These are phyloP conservation scores for Spiromastix sp. DNA, from an alignment of 2,329 filamentous ascomycete species.

Conservation along the genomic window DNA sequence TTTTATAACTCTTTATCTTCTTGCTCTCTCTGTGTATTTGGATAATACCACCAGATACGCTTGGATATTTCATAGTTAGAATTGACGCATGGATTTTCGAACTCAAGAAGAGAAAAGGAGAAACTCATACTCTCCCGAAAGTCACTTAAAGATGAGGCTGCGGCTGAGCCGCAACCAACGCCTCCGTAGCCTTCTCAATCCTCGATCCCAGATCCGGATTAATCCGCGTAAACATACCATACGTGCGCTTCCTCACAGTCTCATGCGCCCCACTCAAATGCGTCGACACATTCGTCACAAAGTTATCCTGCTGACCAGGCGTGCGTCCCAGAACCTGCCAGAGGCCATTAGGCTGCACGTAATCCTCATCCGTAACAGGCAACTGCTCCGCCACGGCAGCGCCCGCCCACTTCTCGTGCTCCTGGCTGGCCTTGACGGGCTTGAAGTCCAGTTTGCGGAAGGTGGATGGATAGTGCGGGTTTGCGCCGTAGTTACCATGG, in stretches of 20 bases:
- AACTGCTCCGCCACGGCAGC: slow-evolving; percentile 29
- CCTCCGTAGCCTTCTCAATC: slow-evolving; percentile 45
- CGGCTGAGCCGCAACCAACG: slow-evolving; percentile 5
- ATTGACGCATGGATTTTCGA: too few relatives aligned
- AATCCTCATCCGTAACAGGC: slow-evolving; percentile 36
- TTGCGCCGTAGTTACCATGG: slow-evolving; percentile 52
- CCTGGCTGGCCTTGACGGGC: slow-evolving; percentile 31
- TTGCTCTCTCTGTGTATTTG: not conserved
- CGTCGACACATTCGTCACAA: slow-evolving; percentile 48
- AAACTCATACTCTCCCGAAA: too few relatives aligned
- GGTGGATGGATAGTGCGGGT: slow-evolving; percentile 43
- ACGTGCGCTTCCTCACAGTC: slow-evolving; percentile 48
- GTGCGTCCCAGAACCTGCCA: slow-evolving; percentile 35
- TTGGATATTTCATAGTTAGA: too few relatives aligned
- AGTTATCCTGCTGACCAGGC: slow-evolving; percentile 51
- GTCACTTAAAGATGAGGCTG: too few relatives aligned
- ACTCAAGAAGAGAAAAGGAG: too few relatives aligned
- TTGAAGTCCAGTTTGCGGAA: slow-evolving; percentile 28
- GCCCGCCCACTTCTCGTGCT: slow-evolving; percentile 36
- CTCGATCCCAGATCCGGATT: slow-evolving; percentile 42
- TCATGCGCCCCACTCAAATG: slow-evolving; percentile 46
- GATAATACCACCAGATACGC: too few relatives aligned
- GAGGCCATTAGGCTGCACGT: slow-evolving; percentile 32
- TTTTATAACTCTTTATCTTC: too few relatives aligned
- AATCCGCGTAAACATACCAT: slow-evolving; percentile 52